phyloP scores from a whole-genome alignment of 192 early-diverging fungal genomes.

The Lobosporangium transversale region DNA sequence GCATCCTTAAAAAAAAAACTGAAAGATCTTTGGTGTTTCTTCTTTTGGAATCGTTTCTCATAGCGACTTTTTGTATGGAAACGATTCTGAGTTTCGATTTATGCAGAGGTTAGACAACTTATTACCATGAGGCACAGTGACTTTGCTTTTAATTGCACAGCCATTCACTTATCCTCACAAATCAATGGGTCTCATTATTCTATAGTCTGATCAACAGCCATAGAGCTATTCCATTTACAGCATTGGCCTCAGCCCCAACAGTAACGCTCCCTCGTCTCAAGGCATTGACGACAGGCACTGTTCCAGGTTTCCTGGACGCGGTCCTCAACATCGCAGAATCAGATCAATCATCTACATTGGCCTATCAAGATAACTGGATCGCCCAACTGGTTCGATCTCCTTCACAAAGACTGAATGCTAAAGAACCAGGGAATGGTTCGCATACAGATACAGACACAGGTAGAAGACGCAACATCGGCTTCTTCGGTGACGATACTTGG shows the following conservation, averaged over 20 bases:
- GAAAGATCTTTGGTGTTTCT: too few species aligned
- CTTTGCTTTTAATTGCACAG: neutral
- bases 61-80: slow-evolving; percentile 78
- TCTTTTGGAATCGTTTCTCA: too few species aligned
- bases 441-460: neutral
- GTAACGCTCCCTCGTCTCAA: slow-evolving; percentile 87
- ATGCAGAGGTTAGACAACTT: slow-evolving; percentile 62
- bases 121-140: neutral
- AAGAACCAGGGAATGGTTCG: slow-evolving; percentile 4
- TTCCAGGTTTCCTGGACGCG: slow-evolving; percentile 85
- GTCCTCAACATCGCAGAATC: slow-evolving; percentile 85
- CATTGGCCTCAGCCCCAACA: slow-evolving; percentile 72
- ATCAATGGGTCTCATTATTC: neutral
- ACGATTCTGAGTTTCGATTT: slow-evolving; percentile 71
- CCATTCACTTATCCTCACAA: neutral
- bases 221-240: slow-evolving; percentile 63
- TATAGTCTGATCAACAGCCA: slow-evolving; percentile 61
- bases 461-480: slow-evolving; percentile 67
- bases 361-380: slow-evolving; percentile 80
- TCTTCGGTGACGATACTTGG: slow-evolving; percentile 98
- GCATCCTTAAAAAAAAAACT: too few species aligned
- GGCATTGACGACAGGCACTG: slow-evolving; percentile 77
- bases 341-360: slow-evolving; percentile 66
- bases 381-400: slow-evolving; percentile 61
- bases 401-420: slow-evolving; percentile 5